These are phyloP conservation scores for Angomonas deanei DNA, from an alignment of 208 protist genomes.

Conservation along the genomic window DNA sequence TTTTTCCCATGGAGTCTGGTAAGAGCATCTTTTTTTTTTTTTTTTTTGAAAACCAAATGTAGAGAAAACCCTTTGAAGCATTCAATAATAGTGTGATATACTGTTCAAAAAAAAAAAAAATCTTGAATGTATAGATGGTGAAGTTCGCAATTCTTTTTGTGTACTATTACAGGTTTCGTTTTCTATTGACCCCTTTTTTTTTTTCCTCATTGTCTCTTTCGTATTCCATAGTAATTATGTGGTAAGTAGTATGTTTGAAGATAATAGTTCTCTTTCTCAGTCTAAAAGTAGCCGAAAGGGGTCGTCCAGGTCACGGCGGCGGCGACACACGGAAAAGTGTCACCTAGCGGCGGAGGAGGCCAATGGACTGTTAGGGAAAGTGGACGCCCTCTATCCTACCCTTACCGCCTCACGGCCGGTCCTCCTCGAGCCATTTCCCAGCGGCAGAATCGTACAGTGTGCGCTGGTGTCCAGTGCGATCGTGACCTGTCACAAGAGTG, in stretches of 20 bases:
- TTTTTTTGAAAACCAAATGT: not conserved
- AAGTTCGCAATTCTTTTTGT: too few relatives aligned
- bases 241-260: not conserved
- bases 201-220: too few relatives aligned
- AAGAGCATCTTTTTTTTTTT: not conserved
- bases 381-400: not conserved
- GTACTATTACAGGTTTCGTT: not conserved
- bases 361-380: not conserved
- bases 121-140: too few relatives aligned
- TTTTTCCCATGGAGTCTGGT: not conserved
- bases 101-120: too few relatives aligned
- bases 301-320: not conserved
- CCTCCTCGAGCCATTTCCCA: not conserved
- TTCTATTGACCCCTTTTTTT: too few relatives aligned
- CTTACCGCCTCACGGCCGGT: not conserved
- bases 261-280: conserved; percentile 1
- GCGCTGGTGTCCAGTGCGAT: not conserved
- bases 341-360: not conserved
- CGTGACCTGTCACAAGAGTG: not conserved
- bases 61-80: too few relatives aligned
- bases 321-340: not conserved
- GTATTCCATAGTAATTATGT: too few relatives aligned
- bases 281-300: not conserved
- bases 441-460: not conserved
- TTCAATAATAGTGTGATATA: too few relatives aligned